Base-by-base conservation (phyloP, 495 filamentous ascomycete species). In the Cudoniella acicularis region DNA sequence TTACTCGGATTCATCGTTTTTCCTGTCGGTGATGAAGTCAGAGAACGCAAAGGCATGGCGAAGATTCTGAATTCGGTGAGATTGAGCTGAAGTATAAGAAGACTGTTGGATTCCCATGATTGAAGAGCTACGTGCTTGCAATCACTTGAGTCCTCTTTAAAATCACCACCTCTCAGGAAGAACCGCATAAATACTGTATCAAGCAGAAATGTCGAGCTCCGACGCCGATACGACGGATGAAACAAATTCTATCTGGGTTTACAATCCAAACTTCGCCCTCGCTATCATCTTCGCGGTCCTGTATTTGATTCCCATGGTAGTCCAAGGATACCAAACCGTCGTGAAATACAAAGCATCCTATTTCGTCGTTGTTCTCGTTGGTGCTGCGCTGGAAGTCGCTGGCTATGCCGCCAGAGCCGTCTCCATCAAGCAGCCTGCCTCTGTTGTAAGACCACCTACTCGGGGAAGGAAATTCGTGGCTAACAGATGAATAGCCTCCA, bases 281-380 rank as follows among this genome's bases (percentile, higher is more conserved):
- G 42, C 54, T 23, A 40, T 49, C 45, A 25, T 56, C 3, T 47
- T 49, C n/a, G 45, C 54, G 18, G 21, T 56, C 43, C 42, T 56
- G 20, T 56, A 56, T 43, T 17, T 36, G 3, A 30, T 56, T 20
- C 54, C 54, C 4, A 56, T 42, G 24, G 45, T 49, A 2, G 4
- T 26, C 8, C 22, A 26, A 10, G 18, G 16, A 1, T 48, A 48
- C 43, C 54, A 56, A 21, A 56, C 54, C 0, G 13, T 47, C 24
- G 27, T 56, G 18, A 56, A 49, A 22, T 56, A 56, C 18, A 45
- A 46, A 18, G n/a, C 54, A 3, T 25, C 2, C 20, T 65, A 62
- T 55, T 67, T 65, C 47, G 54, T 64, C 30, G 65, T 65, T 1
- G 55, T 66, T 1, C 40, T 67, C 1, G 47, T 70, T 47, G 67